phyloP scores from a whole-genome alignment of 768 basidiomycete species.

The Phallus indusiatus region DNA sequence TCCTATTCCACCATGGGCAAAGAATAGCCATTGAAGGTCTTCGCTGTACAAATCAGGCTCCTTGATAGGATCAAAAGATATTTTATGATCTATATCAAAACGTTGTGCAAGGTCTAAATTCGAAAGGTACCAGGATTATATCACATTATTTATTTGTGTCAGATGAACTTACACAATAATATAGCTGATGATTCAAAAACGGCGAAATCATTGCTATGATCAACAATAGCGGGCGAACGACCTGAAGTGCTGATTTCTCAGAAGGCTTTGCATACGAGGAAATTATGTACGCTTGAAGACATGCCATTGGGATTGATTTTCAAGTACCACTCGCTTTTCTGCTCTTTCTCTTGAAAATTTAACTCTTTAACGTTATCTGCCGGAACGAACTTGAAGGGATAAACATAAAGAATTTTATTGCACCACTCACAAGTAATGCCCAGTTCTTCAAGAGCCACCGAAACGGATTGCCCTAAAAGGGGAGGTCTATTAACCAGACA shows the following conservation, averaged over 20 bases:
- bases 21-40: conserved; percentile 31
- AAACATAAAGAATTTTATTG: background rate
- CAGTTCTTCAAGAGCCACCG: background rate
- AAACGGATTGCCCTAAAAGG: background rate
- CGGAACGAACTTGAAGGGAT: background rate
- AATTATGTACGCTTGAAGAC: background rate
- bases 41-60: conserved; percentile 21
- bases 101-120: conserved; percentile 8
- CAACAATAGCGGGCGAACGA: conserved; percentile 58
- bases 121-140: background rate
- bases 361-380: conserved; percentile 30
- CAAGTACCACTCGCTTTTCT: conserved; percentile 79
- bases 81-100: conserved; percentile 30
- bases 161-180: conserved; percentile 17
- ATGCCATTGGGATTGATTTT: conserved; percentile 59
- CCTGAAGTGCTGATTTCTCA: conserved; percentile 15
- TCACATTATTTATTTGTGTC: too few species aligned
- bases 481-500: background rate
- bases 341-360: conserved; percentile 52
- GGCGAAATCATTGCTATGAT: conserved; percentile 35
- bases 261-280: background rate
- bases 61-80: conserved; percentile 21
- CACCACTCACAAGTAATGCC: background rate
- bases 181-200: conserved; percentile 26
- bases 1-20: conserved; percentile 61